A percentile compares a stretch with the other conserved stretches of the same genome.
Evolutionary conservation across 2,329 filamentous ascomycete species (phyloP).

Genomic region (Ampelomyces quisqualis): DNA sequence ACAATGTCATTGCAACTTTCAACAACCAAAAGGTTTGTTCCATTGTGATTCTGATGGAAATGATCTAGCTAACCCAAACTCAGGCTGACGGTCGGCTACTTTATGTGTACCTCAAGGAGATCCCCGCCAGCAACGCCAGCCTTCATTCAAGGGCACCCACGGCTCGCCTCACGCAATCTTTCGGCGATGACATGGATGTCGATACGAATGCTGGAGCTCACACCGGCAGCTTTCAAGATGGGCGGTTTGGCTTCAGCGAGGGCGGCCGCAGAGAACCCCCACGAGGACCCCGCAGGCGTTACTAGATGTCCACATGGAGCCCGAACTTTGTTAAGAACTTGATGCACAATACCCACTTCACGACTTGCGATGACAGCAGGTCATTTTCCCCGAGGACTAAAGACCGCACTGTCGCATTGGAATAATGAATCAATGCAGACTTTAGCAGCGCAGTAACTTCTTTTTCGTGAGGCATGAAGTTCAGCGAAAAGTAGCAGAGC

Average conservation of each 20-base stretch:
- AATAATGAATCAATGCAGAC: too few species aligned
- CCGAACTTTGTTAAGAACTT: slow-evolving; percentile 10
- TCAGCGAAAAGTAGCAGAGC: too few species aligned
- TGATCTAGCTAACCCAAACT: slow-evolving; percentile 31
- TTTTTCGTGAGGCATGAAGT: too few species aligned
- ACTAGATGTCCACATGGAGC: slow-evolving; percentile 17
- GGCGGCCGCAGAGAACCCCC: slow-evolving; percentile 28
- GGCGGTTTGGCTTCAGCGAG: slow-evolving; percentile 47
- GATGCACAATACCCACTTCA: slow-evolving; percentile 30
- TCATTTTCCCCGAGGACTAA: neutral
- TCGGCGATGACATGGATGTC: slow-evolving; percentile 48
- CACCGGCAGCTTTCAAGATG: slow-evolving; percentile 46
- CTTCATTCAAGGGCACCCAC: slow-evolving; percentile 33
- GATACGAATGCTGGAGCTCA: slow-evolving; percentile 30
- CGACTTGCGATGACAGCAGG: slow-evolving; percentile 5
- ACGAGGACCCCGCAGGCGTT: slow-evolving; percentile 38
- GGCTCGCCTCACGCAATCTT: slow-evolving; percentile 23
- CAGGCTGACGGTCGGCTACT: slow-evolving; percentile 75
- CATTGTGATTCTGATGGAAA: neutral
- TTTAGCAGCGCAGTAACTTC: too few species aligned
- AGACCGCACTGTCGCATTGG: too few species aligned
- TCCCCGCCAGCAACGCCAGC: slow-evolving; percentile 31
- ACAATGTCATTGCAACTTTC: slow-evolving; percentile 73
- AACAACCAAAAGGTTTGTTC: slow-evolving; percentile 71
- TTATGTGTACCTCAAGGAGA: slow-evolving; percentile 68